Conservation (phyloP, 345 rosid genomes). For the Carallia brachiata region DNA sequence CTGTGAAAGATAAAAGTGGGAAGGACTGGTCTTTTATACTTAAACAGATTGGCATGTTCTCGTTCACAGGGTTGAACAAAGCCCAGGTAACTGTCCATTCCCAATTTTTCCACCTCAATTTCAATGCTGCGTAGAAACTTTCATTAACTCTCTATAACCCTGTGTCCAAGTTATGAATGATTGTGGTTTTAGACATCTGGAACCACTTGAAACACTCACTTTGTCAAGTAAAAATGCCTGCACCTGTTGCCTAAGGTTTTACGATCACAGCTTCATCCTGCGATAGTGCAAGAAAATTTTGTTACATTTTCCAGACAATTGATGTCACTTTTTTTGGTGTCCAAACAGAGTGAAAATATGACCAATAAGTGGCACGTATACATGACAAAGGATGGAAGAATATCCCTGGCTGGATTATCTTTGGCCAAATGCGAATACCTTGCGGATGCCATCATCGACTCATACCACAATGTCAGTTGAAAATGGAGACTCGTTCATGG, state of each 20-base stretch:
- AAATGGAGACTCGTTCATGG: background rate
- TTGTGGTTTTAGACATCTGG: too few relatives aligned
- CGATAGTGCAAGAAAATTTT: background rate
- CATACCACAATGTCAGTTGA: conserved; percentile 75
- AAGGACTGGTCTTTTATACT: conserved; percentile 96
- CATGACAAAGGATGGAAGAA: conserved; percentile 97
- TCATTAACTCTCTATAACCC: too few relatives aligned
- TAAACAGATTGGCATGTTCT: conserved; percentile 98
- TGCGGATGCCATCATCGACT: conserved; percentile 85
- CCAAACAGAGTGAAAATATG: conserved; percentile 76
- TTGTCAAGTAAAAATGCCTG: too few relatives aligned
- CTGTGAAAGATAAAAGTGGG: conserved; percentile 75
- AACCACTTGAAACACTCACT: too few relatives aligned
- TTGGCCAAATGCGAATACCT: conserved; percentile 93
- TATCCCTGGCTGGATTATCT: conserved; percentile 84
- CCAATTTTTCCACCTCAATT: background rate
- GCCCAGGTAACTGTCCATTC: conserved; percentile 56
- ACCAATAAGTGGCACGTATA: conserved; percentile 88
- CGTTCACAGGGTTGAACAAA: conserved; percentile 88
- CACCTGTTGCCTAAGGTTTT: too few relatives aligned
- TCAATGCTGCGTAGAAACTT: too few relatives aligned
- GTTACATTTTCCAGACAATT: background rate
- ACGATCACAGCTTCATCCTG: too few relatives aligned
- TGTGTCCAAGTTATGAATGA: too few relatives aligned
- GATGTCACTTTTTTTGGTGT: background rate